These are phyloP conservation scores for Podospora tetraspora DNA, from an alignment of 495 filamentous ascomycete genomes.

Conservation along the genomic window DNA sequence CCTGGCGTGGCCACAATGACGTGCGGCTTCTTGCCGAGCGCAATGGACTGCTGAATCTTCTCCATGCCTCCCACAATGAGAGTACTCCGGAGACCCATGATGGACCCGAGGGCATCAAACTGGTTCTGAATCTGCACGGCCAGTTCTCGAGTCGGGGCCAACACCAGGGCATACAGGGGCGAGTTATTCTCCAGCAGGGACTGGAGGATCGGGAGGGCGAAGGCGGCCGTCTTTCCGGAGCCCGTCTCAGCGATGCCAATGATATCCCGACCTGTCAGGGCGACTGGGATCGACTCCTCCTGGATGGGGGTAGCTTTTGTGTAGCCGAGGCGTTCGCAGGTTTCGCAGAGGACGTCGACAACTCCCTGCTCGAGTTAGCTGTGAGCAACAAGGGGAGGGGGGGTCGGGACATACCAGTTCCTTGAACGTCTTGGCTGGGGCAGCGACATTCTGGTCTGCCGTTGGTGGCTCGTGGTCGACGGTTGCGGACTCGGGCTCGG, in stretches of 20 bases:
- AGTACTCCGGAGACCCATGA: constrained; percentile 72
- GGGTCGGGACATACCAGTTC: constrained; percentile 49
- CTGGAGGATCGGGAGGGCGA: constrained; percentile 84
- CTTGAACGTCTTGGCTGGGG: constrained; percentile 62
- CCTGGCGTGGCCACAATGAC: constrained; percentile 86
- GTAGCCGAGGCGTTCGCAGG: constrained; percentile 74
- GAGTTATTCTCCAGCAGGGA: constrained; percentile 77
- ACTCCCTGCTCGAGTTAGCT: constrained; percentile 51
- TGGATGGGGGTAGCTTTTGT: constrained; percentile 81
- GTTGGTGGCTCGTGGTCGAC: constrained; percentile 19
- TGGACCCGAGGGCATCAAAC: constrained; percentile 76
- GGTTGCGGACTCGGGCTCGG: constrained; percentile 22
- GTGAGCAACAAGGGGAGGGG: not conserved
- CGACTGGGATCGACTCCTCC: constrained; percentile 68
- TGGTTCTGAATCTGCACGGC: constrained; percentile 83
- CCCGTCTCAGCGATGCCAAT: constrained; percentile 95
- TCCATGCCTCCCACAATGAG: constrained; percentile 91
- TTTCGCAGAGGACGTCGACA: constrained; percentile 81
- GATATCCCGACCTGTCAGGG: constrained; percentile 74
- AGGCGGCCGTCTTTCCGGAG: constrained; percentile 87
- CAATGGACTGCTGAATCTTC: constrained; percentile 84
- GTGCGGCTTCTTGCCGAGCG: constrained; percentile 87
- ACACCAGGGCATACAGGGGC: constrained; percentile 68
- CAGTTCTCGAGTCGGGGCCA: constrained; percentile 89
- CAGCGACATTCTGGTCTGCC: constrained; percentile 15